These are phyloP conservation scores for Lactarius deliciosus DNA, from an alignment of 768 basidiomycete species.

Conservation along the genomic window DNA sequence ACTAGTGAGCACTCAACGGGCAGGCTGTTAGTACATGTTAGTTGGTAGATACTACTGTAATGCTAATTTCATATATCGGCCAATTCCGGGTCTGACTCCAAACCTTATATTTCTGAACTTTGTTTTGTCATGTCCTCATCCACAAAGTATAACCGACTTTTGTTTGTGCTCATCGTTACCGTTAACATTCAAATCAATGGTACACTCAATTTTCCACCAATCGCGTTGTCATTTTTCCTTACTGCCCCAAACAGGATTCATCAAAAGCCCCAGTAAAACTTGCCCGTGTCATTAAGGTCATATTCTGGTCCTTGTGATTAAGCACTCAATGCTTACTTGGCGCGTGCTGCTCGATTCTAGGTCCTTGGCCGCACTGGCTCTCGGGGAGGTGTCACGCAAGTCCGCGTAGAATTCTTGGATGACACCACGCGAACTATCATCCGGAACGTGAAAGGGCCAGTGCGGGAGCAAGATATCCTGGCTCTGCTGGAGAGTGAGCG, in stretches of 20 bases:
- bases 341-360: conserved; percentile 41
- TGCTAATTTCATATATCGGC: not conserved
- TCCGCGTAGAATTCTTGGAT: conserved; percentile 99
- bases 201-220: conserved; percentile 18
- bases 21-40: no score
- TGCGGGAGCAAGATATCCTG: conserved; percentile 93
- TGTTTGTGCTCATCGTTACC: conserved; percentile 14
- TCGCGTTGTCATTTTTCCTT: conserved; percentile 16
- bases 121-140: conserved; percentile 12
- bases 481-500: conserved; percentile 97
- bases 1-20: not conserved
- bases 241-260: conserved; percentile 57
- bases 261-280: conserved; percentile 95
- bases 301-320: conserved; percentile 10
- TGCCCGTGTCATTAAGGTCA: conserved; percentile 95
- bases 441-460: conserved; percentile 98
- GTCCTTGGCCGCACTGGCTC: conserved; percentile 98
- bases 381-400: conserved; percentile 98
- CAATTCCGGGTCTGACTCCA: conserved; percentile 7
- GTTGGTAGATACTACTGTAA: not conserved
- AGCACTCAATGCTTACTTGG: conserved; percentile 23
- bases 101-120: conserved; percentile 24
- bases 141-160: not conserved
- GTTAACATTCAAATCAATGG: conserved; percentile 33
- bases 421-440: conserved; percentile 94